Conservation (phyloP, 306 rosid genomes). For the Medicago arabica region DNA sequence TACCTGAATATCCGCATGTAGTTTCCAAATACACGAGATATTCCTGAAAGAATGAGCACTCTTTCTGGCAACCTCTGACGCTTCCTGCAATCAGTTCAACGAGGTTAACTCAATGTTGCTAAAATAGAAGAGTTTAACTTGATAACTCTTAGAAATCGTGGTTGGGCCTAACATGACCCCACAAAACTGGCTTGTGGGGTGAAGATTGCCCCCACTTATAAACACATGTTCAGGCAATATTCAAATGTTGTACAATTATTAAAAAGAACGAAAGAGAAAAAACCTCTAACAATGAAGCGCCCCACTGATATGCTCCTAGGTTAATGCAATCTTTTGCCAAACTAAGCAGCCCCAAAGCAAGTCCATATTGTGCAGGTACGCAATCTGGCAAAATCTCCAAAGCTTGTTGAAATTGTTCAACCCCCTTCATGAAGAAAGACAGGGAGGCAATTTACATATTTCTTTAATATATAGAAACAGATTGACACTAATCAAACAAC, state of each 20-base stretch:
- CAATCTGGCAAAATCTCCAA: constrained; percentile 69
- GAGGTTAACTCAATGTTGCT: constrained; percentile 30
- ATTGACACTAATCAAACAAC: constrained; percentile 29
- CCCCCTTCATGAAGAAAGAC: constrained; percentile 68
- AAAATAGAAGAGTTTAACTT: constrained; percentile 29
- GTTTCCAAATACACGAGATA: constrained; percentile 80
- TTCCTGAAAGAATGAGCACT: constrained; percentile 68
- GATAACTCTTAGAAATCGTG: background rate
- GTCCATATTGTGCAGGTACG: constrained; percentile 83
- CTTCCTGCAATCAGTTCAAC: constrained; percentile 72
- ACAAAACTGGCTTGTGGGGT: no score
- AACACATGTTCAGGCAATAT: no score
- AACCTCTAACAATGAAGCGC: constrained; percentile 80
- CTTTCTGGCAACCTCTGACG: constrained; percentile 64
- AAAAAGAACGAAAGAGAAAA: constrained; percentile 36
- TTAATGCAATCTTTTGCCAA: constrained; percentile 75
- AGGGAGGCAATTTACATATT: constrained; percentile 24
- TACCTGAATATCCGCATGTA: constrained; percentile 92
- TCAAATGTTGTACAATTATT: background rate
- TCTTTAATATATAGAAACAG: constrained; percentile 26
- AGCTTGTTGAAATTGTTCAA: constrained; percentile 83
- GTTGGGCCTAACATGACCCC: no score
- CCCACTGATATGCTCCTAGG: constrained; percentile 88
- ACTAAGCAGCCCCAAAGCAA: constrained; percentile 84
- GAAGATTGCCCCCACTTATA: no score